Base-by-base conservation (phyloP, 2,329 filamentous ascomycete genomes). In the Nemania sp. region DNA sequence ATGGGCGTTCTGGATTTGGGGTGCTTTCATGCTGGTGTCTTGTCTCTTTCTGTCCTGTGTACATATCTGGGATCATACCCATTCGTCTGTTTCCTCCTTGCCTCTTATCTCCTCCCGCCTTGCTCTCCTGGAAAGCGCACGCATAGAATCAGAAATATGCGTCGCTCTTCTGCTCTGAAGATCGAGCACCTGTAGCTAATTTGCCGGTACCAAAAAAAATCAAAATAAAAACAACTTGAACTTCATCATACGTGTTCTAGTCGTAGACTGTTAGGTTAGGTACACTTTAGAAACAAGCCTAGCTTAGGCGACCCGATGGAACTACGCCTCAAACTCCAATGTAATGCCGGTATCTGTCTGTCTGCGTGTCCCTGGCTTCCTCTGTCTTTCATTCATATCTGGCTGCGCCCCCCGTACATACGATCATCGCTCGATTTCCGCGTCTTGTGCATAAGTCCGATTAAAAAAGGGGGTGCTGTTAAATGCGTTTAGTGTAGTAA, bases 281-380 rank as follows among this genome's bases (percentile, higher is more conserved):
- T 54, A 55, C 51, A 62, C 53, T n/a, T 35, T 18, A 52, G 35
- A 54, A 56, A 35, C 11, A 35, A 11, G 27, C 49, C 62, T 7
- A 24, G 27, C 58, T 62, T 24, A 26, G 53, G 45, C 18, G 35
- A 35, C 49, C 52, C 32, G 13, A n/a, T n/a, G 43, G 22, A 64
- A 67, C 38, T 61, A 73, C 72, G 67, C 73, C 73, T 38, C 62
- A 65, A 76, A 76, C 74, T 72, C 74, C 72, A 52, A 20, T 70
- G 61, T 70, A 72, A 76, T 76, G 73, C 73, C 70, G 24, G 60
- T 61, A 13, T 62, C 53, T 49, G 26, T 58, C 55, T 52, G 47
- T 68, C 35, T 32, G n/a, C 22, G 22, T 22, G 11, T 56, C 20
- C 24, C n/a, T n/a, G 20, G 22, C 29, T 47, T n/a, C 26, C 20